A percentile compares a stretch with the other conserved stretches of the same genome.
Evolutionary conservation across 1,284 basidiomycete species (phyloP).

Genomic region (Naganishia albida): DNA sequence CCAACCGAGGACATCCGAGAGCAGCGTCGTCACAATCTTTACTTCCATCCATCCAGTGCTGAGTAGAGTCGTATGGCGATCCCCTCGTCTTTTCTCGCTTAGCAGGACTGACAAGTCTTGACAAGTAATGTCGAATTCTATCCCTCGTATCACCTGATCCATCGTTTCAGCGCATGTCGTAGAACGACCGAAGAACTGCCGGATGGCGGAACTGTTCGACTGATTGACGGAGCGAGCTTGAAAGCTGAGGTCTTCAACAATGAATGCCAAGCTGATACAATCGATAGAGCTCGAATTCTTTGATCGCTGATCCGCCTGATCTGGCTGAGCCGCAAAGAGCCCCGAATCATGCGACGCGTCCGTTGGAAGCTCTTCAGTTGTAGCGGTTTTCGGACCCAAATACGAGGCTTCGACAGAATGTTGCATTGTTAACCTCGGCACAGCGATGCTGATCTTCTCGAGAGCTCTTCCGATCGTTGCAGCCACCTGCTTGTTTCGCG

Average conservation of each 20-base stretch:
- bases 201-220: constrained; percentile 11
- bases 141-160: background rate
- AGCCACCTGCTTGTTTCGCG: constrained; percentile 3
- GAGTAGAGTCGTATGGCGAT: background rate
- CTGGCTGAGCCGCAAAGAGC: background rate
- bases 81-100: background rate
- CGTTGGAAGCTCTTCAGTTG: background rate
- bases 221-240: constrained; percentile 5
- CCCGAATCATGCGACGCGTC: constrained; percentile 13
- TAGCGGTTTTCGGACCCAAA: constrained; percentile 9
- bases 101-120: constrained; percentile 4
- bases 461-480: constrained; percentile 13
- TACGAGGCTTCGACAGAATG: constrained; percentile 19
- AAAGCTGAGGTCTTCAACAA: background rate
- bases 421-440: constrained; percentile 4
- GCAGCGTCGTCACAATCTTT: constrained; percentile 5
- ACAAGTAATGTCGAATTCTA: background rate
- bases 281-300: background rate
- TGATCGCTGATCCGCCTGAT: background rate
- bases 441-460: background rate
- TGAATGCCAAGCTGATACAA: constrained; percentile 1
- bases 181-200: constrained; percentile 15
- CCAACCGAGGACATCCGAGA: constrained; percentile 14
- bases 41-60: constrained; percentile 12
- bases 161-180: too few relatives aligned